These are phyloP conservation scores for Leucaena leucocephala DNA, from an alignment of 306 rosid genomes.

Conservation along the genomic window DNA sequence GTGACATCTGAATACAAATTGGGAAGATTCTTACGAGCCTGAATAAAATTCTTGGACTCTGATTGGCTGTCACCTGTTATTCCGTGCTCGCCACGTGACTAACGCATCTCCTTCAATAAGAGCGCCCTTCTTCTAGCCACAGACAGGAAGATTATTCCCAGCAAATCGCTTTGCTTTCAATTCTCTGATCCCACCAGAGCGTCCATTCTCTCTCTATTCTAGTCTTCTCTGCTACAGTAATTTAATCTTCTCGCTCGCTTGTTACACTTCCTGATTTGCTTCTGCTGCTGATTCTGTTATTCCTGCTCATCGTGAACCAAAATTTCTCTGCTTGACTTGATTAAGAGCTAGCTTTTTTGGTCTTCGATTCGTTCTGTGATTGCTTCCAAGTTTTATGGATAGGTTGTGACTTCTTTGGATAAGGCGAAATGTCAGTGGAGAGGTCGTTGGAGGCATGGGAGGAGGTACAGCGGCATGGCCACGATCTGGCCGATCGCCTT, in stretches of 20 bases:
- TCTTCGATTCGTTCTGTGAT: not conserved
- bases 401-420: conserved; percentile 26
- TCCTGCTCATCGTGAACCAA: not conserved
- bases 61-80: not conserved
- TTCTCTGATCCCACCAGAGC: not conserved
- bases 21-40: not conserved
- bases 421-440: conserved; percentile 71
- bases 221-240: not conserved
- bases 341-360: not conserved
- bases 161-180: conserved; percentile 4
- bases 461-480: conserved; percentile 96
- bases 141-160: not conserved
- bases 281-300: not conserved
- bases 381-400: conserved; percentile 37
- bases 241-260: not conserved
- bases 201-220: not conserved
- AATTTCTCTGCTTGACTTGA: not conserved
- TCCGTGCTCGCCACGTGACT: conserved; percentile 11
- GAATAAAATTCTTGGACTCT: not conserved
- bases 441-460: conserved; percentile 97
- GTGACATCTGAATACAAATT: not conserved
- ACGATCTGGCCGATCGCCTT: conserved; percentile 91
- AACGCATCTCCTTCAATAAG: not conserved
- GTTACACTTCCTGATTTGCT: not conserved
- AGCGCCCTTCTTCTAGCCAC: conserved; percentile 29